Evolutionary conservation across 169 alveolate genomes (phyloP), one percentile per base, ranked within the genome.

Genomic region (Ichthyophthirius multifiliis): DNA sequence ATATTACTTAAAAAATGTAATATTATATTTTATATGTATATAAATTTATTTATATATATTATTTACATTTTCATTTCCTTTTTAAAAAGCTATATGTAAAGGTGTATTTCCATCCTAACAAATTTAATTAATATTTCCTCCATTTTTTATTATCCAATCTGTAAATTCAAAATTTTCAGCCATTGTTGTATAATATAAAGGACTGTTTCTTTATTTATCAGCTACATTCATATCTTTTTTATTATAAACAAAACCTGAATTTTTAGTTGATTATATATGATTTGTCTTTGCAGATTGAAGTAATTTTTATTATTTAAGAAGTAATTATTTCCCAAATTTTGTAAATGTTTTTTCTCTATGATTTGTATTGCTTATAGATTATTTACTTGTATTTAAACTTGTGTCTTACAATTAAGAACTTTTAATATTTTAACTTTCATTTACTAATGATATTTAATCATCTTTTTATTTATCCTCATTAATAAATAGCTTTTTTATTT

Each of bases 91-190:
- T 39, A 87, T 39, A 76, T 87, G 86, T 15, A 87, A 41, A 23
- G 93, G 93, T 43, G 93, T 87, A 80, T 76, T 80, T 5, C 89
- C 88, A 32, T 75, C 67, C 30, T 30, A 30, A 63, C 87, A 87
- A 55, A 23, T 1, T 27, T 43, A n/a, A 63, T 87, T 87, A 7
- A 83, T 83, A 74, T 76, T 71, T 34, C 80, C 88, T n/a, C 80
- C 81, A 31, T 30, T 44, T 47, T 63, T 71, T 27, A 87, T 65
- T 47, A 87, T 62, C 65, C 37, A 83, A 35, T 78, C 74, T 3
- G 75, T 75, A 35, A 82, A 75, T 46, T 80, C 81, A 62, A 75
- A 76, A 44, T 84, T 47, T 6, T 74, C 78, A 37, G 45, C 63
- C 41, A 47, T 74, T 30, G 86, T 75, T 3, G 86, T 84, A 87